Base-by-base conservation (phyloP, 768 basidiomycete species). In the Tylopilus subfusipes region DNA sequence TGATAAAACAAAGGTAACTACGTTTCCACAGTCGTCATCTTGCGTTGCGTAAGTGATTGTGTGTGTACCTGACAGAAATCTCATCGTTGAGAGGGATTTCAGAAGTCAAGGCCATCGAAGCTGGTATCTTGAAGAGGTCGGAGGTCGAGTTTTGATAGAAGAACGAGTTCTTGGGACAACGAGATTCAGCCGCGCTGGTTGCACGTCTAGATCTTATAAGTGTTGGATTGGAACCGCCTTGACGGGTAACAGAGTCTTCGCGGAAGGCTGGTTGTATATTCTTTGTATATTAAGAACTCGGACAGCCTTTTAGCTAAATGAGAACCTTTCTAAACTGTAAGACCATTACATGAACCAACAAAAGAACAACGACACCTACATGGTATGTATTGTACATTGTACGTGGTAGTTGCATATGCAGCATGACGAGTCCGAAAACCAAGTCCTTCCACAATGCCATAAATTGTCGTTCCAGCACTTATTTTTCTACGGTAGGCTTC, bases 91-190 rank as follows among this genome's bases (percentile, higher is more conserved):
- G 12, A n/a, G 5, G 12, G 5, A 13, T 42, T 21, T 8, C 43
- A 68, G 69, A 69, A 45, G 66, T 68, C 53, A 70, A 60, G 53
- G 69, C 67, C 9, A 63, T 69, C 46, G 69, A 68, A 42, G 56
- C 56, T 3, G 67, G 68, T 16, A 59, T 70, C 42, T 48, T 66
- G 52, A 64, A 64, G 18, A 40, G 47, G 13, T 61, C 59, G 1
- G 64, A 65, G 7, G 46, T 54, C 40, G 40, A 46, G 16, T 62
- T 67, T 52, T 65, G 51, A 67, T 13, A n/a, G n/a, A 25, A 30
- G 14, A 24, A 38, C 13, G 14, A 8, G 21, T 43, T 24, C 31
- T 31, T 29, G 24, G 44, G 18, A 50, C 2, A 16, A 43, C 14
- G 16, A 27, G 36, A 42, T 10, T 24, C 19, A 1, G 45, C 5